Evolutionary conservation across 148 eudicot species (phyloP).

Genomic region (Fagopyrum esculentum): DNA sequence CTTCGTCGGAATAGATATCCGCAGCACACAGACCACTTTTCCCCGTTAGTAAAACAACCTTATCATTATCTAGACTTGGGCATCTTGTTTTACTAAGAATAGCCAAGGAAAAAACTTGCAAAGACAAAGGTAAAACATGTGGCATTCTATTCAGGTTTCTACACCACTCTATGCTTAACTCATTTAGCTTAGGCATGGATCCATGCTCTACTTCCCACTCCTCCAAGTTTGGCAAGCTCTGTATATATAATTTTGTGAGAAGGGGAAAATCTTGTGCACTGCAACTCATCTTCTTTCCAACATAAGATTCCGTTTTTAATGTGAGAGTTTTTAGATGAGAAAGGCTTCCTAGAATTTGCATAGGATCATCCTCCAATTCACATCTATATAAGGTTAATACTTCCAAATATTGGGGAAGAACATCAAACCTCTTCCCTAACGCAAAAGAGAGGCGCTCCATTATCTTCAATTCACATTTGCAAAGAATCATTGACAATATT

Average conservation of each 20-base stretch:
- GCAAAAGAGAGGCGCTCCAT: conserved; percentile 12
- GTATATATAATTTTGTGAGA: accelerated
- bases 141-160: neutral
- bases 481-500: conserved; percentile 11
- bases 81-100: too few species aligned
- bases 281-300: neutral
- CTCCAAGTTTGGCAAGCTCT: neutral
- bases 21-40: neutral
- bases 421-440: neutral
- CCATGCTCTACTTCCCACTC: neutral
- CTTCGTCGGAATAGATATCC: conserved; percentile 1
- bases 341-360: neutral
- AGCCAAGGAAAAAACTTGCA: too few species aligned
- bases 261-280: neutral
- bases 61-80: neutral
- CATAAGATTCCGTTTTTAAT: neutral
- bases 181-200: neutral
- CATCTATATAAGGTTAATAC: neutral
- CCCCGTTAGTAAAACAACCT: conserved; percentile 21
- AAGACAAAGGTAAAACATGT: conserved; percentile 14
- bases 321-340: neutral
- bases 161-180: accelerated
- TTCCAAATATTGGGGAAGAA: neutral
- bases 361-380: neutral
- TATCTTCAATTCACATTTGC: conserved; percentile 20